Base-by-base conservation (phyloP, 768 basidiomycete species). In the Exidia glandulosa region DNA sequence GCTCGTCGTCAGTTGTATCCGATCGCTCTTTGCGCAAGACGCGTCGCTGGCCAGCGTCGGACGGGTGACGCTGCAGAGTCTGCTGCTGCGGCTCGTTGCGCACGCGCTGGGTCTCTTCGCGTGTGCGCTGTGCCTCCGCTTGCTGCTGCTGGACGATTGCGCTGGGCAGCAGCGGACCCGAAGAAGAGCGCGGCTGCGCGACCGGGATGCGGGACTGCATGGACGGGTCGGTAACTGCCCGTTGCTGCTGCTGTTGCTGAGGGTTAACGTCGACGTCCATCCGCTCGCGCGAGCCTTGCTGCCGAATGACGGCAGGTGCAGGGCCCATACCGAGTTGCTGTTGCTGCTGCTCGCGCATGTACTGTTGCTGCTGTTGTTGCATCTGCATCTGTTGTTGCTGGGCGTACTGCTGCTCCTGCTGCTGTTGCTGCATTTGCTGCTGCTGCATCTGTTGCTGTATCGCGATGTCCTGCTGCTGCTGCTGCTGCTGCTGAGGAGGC, bases 41-140 rank as follows among this genome's bases (percentile, higher is more conserved):
- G 31, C 47, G 47, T 9, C 47, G 47, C 47, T 63, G 47, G n/a
- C 50, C 36, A 19, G 36, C 47, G 33, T 58, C 56, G 30, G 59
- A 32, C 48, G 16, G 37, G 41, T 62, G 41, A 31, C 58, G 56
- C 32, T 60, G 59, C 33, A 47, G 48, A 9, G 16, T 25, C 34
- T 56, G 59, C 36, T 61, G 56, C 23, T 61, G 54, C n/a, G 14
- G 60, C 65, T 84, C 79, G 63, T 81, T 77, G n/a, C 77, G 73
- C 2, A 74, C 73, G 30, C 79, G 80, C 63, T 82, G 81, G 57
- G 77, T 76, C 62, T 83, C 76, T 68, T 80, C 75, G 64, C 76
- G 75, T 29, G 14, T 23, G 25, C 33, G 32, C 59, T 60, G 31
- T 2, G 47, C 32, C 25, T 59, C n/a, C 58, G 77, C 74, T 64